Base-by-base conservation (phyloP, 2,329 filamentous ascomycete species). In the Penicillium sp. region DNA sequence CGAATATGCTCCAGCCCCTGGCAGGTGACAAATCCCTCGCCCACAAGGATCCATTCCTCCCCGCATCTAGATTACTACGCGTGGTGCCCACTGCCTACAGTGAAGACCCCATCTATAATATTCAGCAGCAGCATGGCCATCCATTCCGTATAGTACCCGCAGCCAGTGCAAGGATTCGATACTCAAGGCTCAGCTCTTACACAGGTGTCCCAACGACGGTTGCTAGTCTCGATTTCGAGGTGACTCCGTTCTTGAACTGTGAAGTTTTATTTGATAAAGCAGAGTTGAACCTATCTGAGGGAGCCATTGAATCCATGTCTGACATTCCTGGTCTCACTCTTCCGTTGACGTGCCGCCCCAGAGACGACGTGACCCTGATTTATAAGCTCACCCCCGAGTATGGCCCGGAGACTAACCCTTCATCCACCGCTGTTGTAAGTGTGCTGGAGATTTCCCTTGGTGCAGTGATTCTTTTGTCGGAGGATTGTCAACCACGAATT, bases 1-100 rank as follows among this genome's bases (percentile, higher is more conserved):
- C 79, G 10, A 87, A 86, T 58, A 75, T 87, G 16, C 74, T 87
- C 10, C 80, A 85, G 60, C 75, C 84, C 4, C 78, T 86, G 51
- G 77, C 79, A 22, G 75, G 74, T 45, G 80, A 83, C 58, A 79
- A 80, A 44, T 73, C 75, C 2, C 69, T 82, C 29, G 68, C 68
- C n/a, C 74, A 76, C 24, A 74, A 77, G 27, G 73, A 79, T 45
- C 81, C 84, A 24, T 82, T 81, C 57, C 76, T 87, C 11, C 83
- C 84, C n/a, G 82, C 84, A 24, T 80, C 82, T 44, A 75, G 82
- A 48, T 79, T 86, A 49, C 78, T 81, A 59, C 83, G 83, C 60
- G 81, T 86, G 39, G 77, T 82, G 3, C 84, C 83, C 1, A 77
- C 77, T 13, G 73, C 81, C 7, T 75, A 79, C 35, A 74, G 75